Evolutionary conservation across 345 rosid species (phyloP).

Genomic region (Pistacia vera): DNA sequence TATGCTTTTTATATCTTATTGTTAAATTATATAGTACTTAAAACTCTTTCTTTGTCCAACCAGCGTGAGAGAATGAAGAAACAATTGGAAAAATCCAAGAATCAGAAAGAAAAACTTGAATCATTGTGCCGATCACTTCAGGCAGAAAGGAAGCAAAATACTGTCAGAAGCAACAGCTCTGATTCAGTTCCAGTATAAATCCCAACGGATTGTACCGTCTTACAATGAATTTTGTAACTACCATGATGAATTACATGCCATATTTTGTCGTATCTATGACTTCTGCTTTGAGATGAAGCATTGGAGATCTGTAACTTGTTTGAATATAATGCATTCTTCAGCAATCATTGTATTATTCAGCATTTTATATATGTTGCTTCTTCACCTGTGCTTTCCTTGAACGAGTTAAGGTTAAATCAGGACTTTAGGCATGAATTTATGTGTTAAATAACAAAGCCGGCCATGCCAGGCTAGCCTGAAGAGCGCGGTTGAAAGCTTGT

Average conservation of each 20-base stretch:
- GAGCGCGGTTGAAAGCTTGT: not conserved
- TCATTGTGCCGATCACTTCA: slow-evolving; percentile 91
- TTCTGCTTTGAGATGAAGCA: not conserved
- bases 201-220: not conserved
- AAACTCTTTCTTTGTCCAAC: slow-evolving; percentile 11
- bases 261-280: not conserved
- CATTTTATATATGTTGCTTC: not conserved
- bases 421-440: not conserved
- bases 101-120: slow-evolving; percentile 92
- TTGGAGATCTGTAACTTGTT: not conserved
- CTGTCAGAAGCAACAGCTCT: slow-evolving; percentile 27
- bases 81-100: slow-evolving; percentile 80
- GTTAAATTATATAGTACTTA: not conserved
- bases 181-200: slow-evolving; percentile 30
- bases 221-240: not conserved
- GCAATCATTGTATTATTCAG: not conserved
- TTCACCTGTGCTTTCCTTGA: not conserved
- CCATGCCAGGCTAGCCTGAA: not conserved
- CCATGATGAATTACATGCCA: not conserved
- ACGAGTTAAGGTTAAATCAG: not conserved
- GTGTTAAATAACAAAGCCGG: not conserved
- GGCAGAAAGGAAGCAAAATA: slow-evolving; percentile 76
- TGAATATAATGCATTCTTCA: slow-evolving; percentile 4
- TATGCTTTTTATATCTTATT: not conserved
- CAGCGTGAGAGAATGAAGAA: slow-evolving; percentile 85